phyloP scores from a whole-genome alignment of 2,329 filamentous ascomycete genomes.

The Penicillium concentricum region DNA sequence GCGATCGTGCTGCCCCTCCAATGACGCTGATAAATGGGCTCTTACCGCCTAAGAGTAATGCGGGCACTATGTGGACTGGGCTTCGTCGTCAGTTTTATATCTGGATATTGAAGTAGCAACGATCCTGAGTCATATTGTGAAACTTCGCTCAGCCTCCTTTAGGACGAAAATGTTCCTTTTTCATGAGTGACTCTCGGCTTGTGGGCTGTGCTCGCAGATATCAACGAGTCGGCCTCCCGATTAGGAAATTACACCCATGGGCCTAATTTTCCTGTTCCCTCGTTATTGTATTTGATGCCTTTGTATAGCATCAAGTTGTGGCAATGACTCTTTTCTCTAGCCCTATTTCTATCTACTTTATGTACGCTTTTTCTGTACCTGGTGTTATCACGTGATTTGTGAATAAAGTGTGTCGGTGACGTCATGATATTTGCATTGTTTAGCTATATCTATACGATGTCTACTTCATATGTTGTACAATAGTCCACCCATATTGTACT shows the following conservation, averaged over 20 bases:
- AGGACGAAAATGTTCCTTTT: background rate
- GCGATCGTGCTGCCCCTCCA: conserved; percentile 17
- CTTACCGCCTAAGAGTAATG: conserved; percentile 18
- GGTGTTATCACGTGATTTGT: background rate
- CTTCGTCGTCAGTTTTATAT: conserved; percentile 3
- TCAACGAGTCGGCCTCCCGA: conserved; percentile 3
- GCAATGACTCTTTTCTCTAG: background rate
- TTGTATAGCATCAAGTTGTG: background rate
- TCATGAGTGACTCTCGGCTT: background rate
- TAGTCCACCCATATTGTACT: background rate
- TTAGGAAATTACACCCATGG: background rate
- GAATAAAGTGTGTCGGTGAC: background rate
- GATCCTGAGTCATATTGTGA: background rate
- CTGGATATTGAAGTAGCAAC: background rate
- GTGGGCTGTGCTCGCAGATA: conserved; percentile 3
- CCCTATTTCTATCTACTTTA: background rate
- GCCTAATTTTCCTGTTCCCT: background rate
- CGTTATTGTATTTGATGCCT: background rate
- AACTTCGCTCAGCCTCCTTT: background rate
- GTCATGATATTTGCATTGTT: background rate
- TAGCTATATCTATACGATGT: background rate
- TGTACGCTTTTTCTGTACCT: background rate
- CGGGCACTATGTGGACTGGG: conserved; percentile 2
- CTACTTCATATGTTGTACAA: background rate
- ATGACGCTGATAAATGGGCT: conserved; percentile 16